phyloP scores from a whole-genome alignment of 345 rosid genomes.

The Hypericum perforatum region DNA sequence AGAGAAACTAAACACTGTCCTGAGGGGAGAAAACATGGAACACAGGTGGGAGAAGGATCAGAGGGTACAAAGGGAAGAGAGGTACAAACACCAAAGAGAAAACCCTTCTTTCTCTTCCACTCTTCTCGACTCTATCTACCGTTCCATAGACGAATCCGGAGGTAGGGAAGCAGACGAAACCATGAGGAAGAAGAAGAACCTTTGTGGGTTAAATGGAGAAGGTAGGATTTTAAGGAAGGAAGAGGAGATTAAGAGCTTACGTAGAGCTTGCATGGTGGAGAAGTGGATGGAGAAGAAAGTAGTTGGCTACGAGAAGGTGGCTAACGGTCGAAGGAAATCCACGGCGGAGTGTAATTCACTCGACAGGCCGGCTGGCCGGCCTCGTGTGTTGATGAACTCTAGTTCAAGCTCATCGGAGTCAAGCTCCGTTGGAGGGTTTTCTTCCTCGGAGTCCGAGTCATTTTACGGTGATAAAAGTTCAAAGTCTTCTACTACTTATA shows the following conservation, averaged over 20 bases:
- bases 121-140: slow-evolving; percentile 26
- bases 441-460: background rate
- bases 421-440: slow-evolving; percentile 5
- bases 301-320: slow-evolving; percentile 13
- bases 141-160: slow-evolving; percentile 22
- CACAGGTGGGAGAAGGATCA: slow-evolving; percentile 23
- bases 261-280: slow-evolving; percentile 31
- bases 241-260: slow-evolving; percentile 7
- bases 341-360: slow-evolving; percentile 16
- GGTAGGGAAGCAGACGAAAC: slow-evolving; percentile 7
- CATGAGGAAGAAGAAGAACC: slow-evolving; percentile 13
- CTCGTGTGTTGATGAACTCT: background rate
- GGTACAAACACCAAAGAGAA: slow-evolving; percentile 9
- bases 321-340: slow-evolving; percentile 34
- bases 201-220: slow-evolving; percentile 3
- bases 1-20: too few species aligned
- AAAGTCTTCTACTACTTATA: slow-evolving; percentile 12
- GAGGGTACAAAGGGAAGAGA: slow-evolving; percentile 17
- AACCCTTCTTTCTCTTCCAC: slow-evolving; percentile 26
- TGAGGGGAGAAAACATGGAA: slow-evolving; percentile 27
- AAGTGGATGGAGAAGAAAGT: slow-evolving; percentile 44
- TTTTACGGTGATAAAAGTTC: too few species aligned
- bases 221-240: background rate
- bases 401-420: slow-evolving; percentile 7
- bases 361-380: too few species aligned